Conservation (phyloP, 306 rosid species). For the Dicorynia guianensis region DNA sequence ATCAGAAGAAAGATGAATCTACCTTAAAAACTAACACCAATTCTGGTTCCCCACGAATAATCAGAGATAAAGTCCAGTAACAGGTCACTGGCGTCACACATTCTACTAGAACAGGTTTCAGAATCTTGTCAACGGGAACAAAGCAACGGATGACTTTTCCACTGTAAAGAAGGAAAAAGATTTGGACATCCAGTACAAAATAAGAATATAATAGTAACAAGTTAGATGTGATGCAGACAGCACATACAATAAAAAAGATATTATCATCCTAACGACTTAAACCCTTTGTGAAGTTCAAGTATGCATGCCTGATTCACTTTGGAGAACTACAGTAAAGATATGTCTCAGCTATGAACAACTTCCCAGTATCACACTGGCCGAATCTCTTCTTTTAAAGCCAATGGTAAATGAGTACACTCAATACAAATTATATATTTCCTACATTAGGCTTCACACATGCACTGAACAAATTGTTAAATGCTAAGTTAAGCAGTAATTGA, state of each 20-base stretch:
- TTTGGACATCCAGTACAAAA: slow-evolving; percentile 8
- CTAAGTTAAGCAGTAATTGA: slow-evolving; percentile 13
- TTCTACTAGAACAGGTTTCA: slow-evolving; percentile 81
- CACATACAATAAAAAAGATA: slow-evolving; percentile 11
- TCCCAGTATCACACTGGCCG: not conserved
- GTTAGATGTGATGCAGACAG: slow-evolving; percentile 31
- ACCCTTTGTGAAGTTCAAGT: not conserved
- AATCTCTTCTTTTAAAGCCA: slow-evolving; percentile 13
- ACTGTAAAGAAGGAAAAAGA: slow-evolving; percentile 38
- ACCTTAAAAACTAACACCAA: slow-evolving; percentile 81
- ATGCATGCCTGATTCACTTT: slow-evolving; percentile 3
- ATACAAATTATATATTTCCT: not conserved
- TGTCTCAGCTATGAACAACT: slow-evolving; percentile 33
- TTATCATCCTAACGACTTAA: not conserved
- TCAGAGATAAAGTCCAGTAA: slow-evolving; percentile 82
- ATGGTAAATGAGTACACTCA: not conserved
- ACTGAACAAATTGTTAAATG: slow-evolving; percentile 1
- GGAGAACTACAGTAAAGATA: not conserved
- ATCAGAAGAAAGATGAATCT: not conserved
- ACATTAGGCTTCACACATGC: slow-evolving; percentile 4
- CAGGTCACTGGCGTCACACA: slow-evolving; percentile 92
- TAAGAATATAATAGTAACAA: not conserved
- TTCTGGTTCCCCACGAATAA: slow-evolving; percentile 68
- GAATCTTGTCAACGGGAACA: slow-evolving; percentile 79
- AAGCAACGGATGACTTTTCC: slow-evolving; percentile 73